Percentiles rank a stretch among this genome's conserved stretches.
Evolutionary conservation across 768 basidiomycete species (phyloP).

Genomic region (Leccinum arenicola): DNA sequence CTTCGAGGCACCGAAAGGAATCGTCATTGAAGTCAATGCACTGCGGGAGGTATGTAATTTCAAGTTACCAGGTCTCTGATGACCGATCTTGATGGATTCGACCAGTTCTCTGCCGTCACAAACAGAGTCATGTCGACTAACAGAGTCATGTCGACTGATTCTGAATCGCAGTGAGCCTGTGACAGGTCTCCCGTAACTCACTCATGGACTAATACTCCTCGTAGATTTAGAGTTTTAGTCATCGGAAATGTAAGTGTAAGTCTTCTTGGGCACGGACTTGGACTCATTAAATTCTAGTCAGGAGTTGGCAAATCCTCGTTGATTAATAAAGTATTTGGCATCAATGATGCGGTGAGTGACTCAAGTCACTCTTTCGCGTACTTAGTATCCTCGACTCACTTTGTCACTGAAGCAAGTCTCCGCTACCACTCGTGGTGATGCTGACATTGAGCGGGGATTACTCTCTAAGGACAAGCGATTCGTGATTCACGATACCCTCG

Average conservation of each 20-base stretch:
- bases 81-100: not conserved
- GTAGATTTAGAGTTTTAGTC: constrained; percentile 15
- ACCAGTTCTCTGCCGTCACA: constrained; percentile 9
- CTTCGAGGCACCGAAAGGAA: not conserved
- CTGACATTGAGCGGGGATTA: constrained; percentile 12
- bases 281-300: constrained; percentile 1
- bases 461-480: constrained; percentile 10
- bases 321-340: constrained; percentile 14
- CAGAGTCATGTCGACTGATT: constrained; percentile 5
- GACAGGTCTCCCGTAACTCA: not conserved
- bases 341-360: constrained; percentile 8
- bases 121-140: not conserved
- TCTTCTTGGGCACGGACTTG: not conserved
- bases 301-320: constrained; percentile 18
- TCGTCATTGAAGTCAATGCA: constrained; percentile 3
- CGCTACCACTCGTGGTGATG: not conserved
- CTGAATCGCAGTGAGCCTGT: constrained; percentile 9
- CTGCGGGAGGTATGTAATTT: constrained; percentile 1
- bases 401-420: constrained; percentile 7
- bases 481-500: constrained; percentile 20
- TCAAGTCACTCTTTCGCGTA: not conserved
- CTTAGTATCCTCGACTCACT: not conserved
- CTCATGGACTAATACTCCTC: not conserved
- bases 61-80: not conserved
- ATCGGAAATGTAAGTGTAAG: constrained; percentile 13